Conservation (phyloP, 2,329 filamentous ascomycete genomes). For the Parastagonospora avenae region DNA sequence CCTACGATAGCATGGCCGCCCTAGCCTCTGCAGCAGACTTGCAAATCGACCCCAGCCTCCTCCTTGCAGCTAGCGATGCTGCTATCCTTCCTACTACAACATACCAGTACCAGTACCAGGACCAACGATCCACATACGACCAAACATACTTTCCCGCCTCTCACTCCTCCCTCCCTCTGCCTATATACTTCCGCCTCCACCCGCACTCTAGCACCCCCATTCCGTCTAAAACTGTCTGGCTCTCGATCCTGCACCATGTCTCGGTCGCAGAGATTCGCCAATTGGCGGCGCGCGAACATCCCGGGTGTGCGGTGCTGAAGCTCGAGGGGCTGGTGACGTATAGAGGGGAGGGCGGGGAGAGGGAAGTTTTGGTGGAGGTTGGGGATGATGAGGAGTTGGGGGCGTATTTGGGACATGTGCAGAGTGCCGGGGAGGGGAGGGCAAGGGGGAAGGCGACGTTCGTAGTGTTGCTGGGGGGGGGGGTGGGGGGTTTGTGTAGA, state of each 20-base stretch:
- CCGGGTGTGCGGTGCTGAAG: constrained; percentile 62
- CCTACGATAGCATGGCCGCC: constrained; percentile 14
- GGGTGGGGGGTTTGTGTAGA: not conserved
- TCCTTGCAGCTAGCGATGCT: constrained; percentile 61
- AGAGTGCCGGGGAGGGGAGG: constrained; percentile 13
- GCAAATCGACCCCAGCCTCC: constrained; percentile 67
- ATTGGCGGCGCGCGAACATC: constrained; percentile 65
- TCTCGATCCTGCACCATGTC: constrained; percentile 64
- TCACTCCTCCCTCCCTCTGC: constrained; percentile 49
- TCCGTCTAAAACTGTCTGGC: constrained; percentile 62
- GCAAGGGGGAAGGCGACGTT: constrained; percentile 62
- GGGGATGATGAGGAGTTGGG: constrained; percentile 73
- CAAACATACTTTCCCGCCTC: not conserved
- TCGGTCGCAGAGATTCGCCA: constrained; percentile 68
- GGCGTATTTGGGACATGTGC: constrained; percentile 71
- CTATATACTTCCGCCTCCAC: constrained; percentile 73
- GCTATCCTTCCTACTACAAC: constrained; percentile 39
- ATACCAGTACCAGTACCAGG: constrained; percentile 25
- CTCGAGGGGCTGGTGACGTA: constrained; percentile 70
- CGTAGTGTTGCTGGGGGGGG: constrained; percentile 43
- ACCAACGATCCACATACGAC: constrained; percentile 13
- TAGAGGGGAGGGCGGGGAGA: constrained; percentile 45
- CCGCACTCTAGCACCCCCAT: constrained; percentile 63
- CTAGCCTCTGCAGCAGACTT: constrained; percentile 55
- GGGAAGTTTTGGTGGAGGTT: constrained; percentile 68